Evolutionary conservation across 1,284 basidiomycete species (phyloP).

Genomic region (Malassezia sp.): DNA sequence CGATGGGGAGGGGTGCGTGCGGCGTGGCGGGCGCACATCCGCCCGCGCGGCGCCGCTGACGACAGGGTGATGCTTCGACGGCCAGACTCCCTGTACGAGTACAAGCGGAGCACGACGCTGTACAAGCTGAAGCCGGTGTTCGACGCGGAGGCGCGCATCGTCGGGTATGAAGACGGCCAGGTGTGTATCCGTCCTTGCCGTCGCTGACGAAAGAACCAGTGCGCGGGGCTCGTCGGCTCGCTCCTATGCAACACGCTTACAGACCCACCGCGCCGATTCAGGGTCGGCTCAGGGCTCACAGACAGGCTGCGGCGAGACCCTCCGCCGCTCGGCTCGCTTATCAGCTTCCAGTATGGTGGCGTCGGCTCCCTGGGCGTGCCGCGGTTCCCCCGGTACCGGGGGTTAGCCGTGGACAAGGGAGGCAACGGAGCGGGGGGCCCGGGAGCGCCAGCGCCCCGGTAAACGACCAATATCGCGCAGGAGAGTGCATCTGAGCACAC

Average conservation of each 20-base stretch:
- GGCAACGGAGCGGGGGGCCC: too few species aligned
- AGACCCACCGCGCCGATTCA: slow-evolving; percentile 51
- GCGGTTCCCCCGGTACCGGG: slow-evolving; percentile 12
- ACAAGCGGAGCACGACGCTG: slow-evolving; percentile 52
- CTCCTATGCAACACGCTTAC: slow-evolving; percentile 25
- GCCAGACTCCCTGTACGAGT: slow-evolving; percentile 54
- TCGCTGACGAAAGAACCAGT: background rate
- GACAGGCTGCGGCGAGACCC: slow-evolving; percentile 27
- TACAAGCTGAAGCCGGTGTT: slow-evolving; percentile 61
- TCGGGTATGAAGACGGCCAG: slow-evolving; percentile 55
- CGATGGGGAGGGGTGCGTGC: slow-evolving; percentile 55
- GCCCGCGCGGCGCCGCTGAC: background rate
- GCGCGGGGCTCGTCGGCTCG: slow-evolving; percentile 8
- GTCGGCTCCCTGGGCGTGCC: slow-evolving; percentile 9
- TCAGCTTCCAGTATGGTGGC: slow-evolving; percentile 44
- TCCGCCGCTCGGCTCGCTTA: slow-evolving; percentile 54
- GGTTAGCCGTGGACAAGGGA: slow-evolving; percentile 2
- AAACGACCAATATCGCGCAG: too few species aligned
- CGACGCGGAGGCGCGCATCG: slow-evolving; percentile 58
- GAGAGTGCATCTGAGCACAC: too few species aligned
- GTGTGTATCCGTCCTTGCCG: slow-evolving; percentile 3
- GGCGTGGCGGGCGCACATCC: too few species aligned
- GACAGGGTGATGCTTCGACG: slow-evolving; percentile 55
- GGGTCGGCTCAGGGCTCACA: slow-evolving; percentile 38
- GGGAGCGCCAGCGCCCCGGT: too few species aligned